Evolutionary conservation across 352 stramenopile species (phyloP).

Genomic region (Phytophthora parvispora): DNA sequence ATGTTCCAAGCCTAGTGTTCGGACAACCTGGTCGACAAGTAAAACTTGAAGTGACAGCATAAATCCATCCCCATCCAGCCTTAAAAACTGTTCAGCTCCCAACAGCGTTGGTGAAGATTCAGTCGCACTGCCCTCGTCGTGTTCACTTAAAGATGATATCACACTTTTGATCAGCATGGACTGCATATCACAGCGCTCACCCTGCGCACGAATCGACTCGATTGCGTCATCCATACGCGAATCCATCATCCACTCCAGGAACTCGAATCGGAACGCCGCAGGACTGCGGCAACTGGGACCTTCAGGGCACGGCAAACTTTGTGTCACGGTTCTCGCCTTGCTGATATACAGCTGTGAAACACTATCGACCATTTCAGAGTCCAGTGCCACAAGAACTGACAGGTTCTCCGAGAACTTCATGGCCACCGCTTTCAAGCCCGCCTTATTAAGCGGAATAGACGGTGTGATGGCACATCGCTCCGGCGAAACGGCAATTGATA

Average conservation of each 20-base stretch:
- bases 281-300: slow-evolving; percentile 77
- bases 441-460: slow-evolving; percentile 74
- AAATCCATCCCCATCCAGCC: slow-evolving; percentile 70
- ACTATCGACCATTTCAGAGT: slow-evolving; percentile 82
- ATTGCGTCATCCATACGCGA: slow-evolving; percentile 72
- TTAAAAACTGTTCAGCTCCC: slow-evolving; percentile 68
- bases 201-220: slow-evolving; percentile 71
- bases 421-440: slow-evolving; percentile 66
- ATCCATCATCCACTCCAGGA: slow-evolving; percentile 87
- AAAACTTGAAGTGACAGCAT: slow-evolving; percentile 87
- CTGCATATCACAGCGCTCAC: slow-evolving; percentile 76
- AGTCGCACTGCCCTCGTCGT: slow-evolving; percentile 16
- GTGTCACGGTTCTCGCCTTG: slow-evolving; percentile 76
- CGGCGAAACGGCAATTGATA: slow-evolving; percentile 48
- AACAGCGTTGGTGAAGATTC: slow-evolving; percentile 12
- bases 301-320: slow-evolving; percentile 76
- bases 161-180: slow-evolving; percentile 73
- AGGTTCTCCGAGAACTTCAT: slow-evolving; percentile 90
- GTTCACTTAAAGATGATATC: slow-evolving; percentile 53
- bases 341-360: slow-evolving; percentile 82
- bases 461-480: slow-evolving; percentile 67
- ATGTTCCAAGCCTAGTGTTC: slow-evolving; percentile 60
- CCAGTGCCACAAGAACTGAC: slow-evolving; percentile 78
- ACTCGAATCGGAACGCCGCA: slow-evolving; percentile 83
- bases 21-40: slow-evolving; percentile 85